phyloP scores from a whole-genome alignment of 257 asterid genomes.

The Capsicum chinense region DNA sequence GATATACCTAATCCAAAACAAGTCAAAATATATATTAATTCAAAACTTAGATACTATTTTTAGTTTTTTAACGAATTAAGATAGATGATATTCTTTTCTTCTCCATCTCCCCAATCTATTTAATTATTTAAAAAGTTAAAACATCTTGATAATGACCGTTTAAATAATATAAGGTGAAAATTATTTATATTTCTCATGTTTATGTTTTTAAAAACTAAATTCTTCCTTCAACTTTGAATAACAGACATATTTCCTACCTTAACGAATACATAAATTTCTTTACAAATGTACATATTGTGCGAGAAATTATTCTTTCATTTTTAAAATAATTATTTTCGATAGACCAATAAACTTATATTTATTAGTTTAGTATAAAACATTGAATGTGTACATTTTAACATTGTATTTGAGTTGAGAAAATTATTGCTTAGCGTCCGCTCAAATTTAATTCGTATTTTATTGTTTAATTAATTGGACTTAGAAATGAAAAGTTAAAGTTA shows the following conservation, averaged over 20 bases:
- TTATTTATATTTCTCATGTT: too few species aligned
- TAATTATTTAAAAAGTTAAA: neutral
- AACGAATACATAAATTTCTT: too few species aligned
- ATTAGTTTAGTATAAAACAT: neutral
- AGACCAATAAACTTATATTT: neutral
- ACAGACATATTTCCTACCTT: neutral
- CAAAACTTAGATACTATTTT: constrained; percentile 4
- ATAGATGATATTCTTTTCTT: constrained; percentile 10
- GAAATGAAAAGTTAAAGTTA: neutral
- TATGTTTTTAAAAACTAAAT: neutral
- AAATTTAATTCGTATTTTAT: neutral
- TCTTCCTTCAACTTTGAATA: neutral
- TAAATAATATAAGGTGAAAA: too few species aligned
- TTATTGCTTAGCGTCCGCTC: neutral
- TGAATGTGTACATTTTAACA: neutral
- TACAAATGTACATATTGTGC: neutral
- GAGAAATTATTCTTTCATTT: neutral
- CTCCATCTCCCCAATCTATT: neutral
- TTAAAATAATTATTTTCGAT: neutral
- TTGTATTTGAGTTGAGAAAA: neutral
- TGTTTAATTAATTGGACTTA: neutral
- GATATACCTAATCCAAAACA: constrained; percentile 25
- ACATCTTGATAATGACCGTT: neutral
- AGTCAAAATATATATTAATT: constrained; percentile 3
- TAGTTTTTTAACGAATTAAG: neutral